Conservation (phyloP, 306 rosid genomes). For the Comarum palustre region DNA sequence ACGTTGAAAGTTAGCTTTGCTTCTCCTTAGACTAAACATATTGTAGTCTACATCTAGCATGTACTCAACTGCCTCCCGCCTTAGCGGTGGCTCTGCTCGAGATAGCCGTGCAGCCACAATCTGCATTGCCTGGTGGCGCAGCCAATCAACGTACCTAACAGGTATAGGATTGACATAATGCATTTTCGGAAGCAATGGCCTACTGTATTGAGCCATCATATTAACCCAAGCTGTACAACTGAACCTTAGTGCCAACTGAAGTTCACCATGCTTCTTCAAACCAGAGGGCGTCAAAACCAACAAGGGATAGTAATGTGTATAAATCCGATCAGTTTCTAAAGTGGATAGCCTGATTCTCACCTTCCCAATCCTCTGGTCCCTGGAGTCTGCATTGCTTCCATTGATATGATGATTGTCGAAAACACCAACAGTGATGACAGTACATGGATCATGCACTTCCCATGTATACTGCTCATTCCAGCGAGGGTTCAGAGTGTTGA, state of each 20-base stretch:
- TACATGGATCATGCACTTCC: constrained; percentile 87
- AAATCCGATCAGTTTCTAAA: constrained; percentile 68
- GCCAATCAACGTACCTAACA: constrained; percentile 64
- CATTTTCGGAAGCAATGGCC: constrained; percentile 90
- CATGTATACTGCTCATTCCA: constrained; percentile 99
- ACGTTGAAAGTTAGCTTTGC: constrained; percentile 82
- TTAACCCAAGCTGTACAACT: constrained; percentile 85
- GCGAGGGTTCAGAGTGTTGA: constrained; percentile 63
- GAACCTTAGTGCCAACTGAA: constrained; percentile 82
- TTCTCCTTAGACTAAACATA: constrained; percentile 83
- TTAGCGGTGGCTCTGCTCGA: constrained; percentile 84
- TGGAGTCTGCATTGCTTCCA: constrained; percentile 52
- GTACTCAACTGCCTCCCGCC: constrained; percentile 80
- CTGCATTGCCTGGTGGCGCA: constrained; percentile 82
- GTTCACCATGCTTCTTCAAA: constrained; percentile 86
- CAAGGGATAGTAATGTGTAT: constrained; percentile 81
- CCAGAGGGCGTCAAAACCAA: constrained; percentile 66
- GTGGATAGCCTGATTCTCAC: constrained; percentile 87
- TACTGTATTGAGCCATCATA: constrained; percentile 73
- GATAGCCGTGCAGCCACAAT: constrained; percentile 67
- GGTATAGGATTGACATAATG: constrained; percentile 81
- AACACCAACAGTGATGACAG: constrained; percentile 80
- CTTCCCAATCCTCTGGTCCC: constrained; percentile 82
- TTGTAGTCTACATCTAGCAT: constrained; percentile 89
- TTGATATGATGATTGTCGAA: constrained; percentile 71